Evolutionary conservation across 352 stramenopile genomes (phyloP), one percentile per base, ranked within the genome.

Genomic region (Phytopythium ostracodes): DNA sequence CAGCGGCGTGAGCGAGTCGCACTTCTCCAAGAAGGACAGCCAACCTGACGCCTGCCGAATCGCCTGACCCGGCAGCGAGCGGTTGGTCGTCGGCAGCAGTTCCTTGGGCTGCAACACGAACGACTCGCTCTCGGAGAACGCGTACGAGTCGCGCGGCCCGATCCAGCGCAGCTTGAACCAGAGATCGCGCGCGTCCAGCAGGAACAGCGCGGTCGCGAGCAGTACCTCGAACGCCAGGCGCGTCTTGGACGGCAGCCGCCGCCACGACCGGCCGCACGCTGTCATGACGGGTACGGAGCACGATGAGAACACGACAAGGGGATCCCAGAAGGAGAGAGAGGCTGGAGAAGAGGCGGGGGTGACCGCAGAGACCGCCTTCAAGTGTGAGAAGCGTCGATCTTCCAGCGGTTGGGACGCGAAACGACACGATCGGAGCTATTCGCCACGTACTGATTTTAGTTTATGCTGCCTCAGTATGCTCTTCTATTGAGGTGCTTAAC

Each of bases 121-220:
- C 20, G 56, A 69, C 17, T 72, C 66, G 31, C 68, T 63, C 7
- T 64, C 65, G 43, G 68, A 66, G 46, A 88, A 85, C 1, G 64
- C 68, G 60, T 73, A 84, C 8, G 64, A 35, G 59, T 84, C 70
- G 9, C 62, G 58, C 7, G 73, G 59, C 0, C 79, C 77, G 29
- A 89, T 46, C 80, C 77, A 89, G 2, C 52, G 63, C 55, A 70
- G 49, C 65, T 89, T 89, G 65, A 84, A 88, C 68, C 70, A 81
- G 40, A 89, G 58, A 43, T 89, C 80, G 8, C 80, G 75, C 53
- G 64, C 58, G 44, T 87, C 77, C 56, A 89, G 67, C 40, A 75
- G 50, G 35, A 59, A 20, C 20, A 84, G 55, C 14, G 68, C 61
- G 38, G 78, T 24, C 47, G 54, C n/a, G 1, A 75, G 52, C 44